A percentile compares a stretch with the other conserved stretches of the same genome.
Conservation (phyloP, 306 rosid genomes). For the Urtica urens region DNA sequence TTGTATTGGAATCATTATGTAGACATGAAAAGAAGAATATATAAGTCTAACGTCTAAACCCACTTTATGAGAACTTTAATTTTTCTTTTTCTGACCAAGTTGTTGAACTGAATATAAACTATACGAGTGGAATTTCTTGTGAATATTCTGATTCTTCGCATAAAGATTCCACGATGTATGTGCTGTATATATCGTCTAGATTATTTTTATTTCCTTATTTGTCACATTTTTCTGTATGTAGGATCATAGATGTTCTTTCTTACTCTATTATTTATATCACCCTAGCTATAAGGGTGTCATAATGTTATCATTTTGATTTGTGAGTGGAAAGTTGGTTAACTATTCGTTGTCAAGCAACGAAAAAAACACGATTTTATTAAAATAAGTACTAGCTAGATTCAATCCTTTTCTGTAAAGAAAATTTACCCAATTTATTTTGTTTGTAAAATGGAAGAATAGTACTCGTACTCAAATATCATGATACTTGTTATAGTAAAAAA, state of each 20-base stretch:
- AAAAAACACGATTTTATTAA: neutral
- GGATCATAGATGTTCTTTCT: too few relatives aligned
- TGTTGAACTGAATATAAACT: neutral
- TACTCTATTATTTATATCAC: too few relatives aligned
- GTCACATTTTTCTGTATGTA: too few relatives aligned
- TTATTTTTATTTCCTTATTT: neutral
- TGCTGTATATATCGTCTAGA: neutral
- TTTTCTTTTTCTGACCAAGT: neutral
- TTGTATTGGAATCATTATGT: slow-evolving; percentile 1
- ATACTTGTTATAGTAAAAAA: too few relatives aligned
- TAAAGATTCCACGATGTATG: neutral
- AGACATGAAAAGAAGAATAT: neutral
- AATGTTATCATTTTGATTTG: too few relatives aligned
- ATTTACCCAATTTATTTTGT: too few relatives aligned
- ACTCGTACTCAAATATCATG: too few relatives aligned
- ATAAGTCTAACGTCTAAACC: too few relatives aligned
- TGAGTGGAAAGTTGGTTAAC: neutral
- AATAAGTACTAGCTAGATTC: too few relatives aligned
- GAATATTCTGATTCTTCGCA: neutral
- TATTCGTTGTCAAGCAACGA: slow-evolving; percentile 1
- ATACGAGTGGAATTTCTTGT: neutral
- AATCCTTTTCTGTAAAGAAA: too few relatives aligned
- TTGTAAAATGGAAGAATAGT: too few relatives aligned
- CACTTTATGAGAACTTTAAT: neutral
- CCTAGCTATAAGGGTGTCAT: neutral